A percentile compares a stretch with the other conserved stretches of the same genome.
These are phyloP conservation scores for Wickerhamomyces canadensis DNA, from an alignment of 805 yeast genomes.

Conservation along the genomic window DNA sequence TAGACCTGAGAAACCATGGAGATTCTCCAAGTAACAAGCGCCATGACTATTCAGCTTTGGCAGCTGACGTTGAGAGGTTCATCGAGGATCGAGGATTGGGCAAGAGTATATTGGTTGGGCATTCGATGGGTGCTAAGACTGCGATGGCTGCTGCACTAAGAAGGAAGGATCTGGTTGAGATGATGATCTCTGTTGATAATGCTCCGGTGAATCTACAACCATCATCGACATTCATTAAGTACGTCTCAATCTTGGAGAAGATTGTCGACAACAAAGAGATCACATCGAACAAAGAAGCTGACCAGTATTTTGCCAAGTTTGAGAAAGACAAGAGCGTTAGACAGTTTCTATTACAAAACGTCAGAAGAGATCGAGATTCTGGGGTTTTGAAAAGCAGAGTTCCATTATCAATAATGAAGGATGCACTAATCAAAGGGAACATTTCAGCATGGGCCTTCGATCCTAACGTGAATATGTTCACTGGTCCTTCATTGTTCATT, in stretches of 20 bases:
- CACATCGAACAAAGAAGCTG: conserved; percentile 60
- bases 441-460: conserved; percentile 77
- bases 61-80: conserved; percentile 80
- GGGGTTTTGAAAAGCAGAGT: conserved; percentile 35
- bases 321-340: conserved; percentile 58
- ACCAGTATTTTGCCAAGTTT: conserved; percentile 50
- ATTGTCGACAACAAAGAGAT: conserved; percentile 45
- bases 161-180: conserved; percentile 52
- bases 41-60: conserved; percentile 75
- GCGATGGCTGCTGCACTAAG: conserved; percentile 83
- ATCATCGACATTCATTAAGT: conserved; percentile 56
- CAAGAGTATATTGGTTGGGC: conserved; percentile 66
- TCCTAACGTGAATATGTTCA: conserved; percentile 46
- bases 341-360: conserved; percentile 73
- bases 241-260: conserved; percentile 55
- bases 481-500: conserved; percentile 71
- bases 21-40: conserved; percentile 72
- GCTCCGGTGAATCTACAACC: conserved; percentile 72
- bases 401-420: conserved; percentile 67
- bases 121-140: conserved; percentile 91
- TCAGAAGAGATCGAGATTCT: conserved; percentile 36
- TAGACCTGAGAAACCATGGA: conserved; percentile 90
- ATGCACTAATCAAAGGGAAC: conserved; percentile 56
- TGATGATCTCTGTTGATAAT: conserved; percentile 79
- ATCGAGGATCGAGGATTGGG: conserved; percentile 32